Evolutionary conservation across 257 asterid genomes (phyloP).

Genomic region (Petrea volubilis): DNA sequence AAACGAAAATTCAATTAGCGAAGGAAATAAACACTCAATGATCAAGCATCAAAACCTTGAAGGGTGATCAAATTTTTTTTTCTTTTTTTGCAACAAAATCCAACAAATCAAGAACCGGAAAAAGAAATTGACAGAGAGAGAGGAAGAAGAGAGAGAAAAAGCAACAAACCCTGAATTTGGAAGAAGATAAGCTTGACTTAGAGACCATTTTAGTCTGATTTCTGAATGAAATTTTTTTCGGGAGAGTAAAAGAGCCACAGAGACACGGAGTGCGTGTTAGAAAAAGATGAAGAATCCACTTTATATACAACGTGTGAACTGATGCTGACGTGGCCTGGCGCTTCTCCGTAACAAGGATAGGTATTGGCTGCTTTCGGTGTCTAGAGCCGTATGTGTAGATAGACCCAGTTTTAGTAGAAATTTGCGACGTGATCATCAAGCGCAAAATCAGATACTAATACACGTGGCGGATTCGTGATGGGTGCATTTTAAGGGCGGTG

Average conservation of each 20-base stretch:
- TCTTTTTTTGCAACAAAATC: not conserved
- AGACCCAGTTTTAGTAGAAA: no score
- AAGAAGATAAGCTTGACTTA: slow-evolving; percentile 12
- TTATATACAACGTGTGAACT: not conserved
- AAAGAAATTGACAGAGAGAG: not conserved
- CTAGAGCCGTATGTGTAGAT: not conserved
- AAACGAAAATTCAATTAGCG: not conserved
- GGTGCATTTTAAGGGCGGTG: not conserved
- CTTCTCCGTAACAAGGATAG: not conserved
- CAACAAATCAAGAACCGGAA: not conserved
- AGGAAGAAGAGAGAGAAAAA: not conserved
- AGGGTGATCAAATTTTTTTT: slow-evolving; percentile 11
- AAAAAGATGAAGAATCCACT: not conserved
- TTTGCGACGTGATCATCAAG: no score
- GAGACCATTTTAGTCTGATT: slow-evolving; percentile 22
- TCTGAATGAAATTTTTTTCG: not conserved
- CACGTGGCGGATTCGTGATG: not conserved
- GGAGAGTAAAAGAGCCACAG: not conserved
- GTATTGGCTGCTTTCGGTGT: not conserved
- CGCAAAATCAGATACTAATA: no score
- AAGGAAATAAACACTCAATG: not conserved
- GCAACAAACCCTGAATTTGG: slow-evolving; percentile 19
- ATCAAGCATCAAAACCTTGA: slow-evolving; percentile 1
- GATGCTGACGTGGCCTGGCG: not conserved
- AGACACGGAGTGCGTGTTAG: not conserved